Evolutionary conservation across 108 stramenopile genomes (phyloP), one percentile per base, ranked within the genome.

Genomic region (Cyclotella kingstonii): DNA sequence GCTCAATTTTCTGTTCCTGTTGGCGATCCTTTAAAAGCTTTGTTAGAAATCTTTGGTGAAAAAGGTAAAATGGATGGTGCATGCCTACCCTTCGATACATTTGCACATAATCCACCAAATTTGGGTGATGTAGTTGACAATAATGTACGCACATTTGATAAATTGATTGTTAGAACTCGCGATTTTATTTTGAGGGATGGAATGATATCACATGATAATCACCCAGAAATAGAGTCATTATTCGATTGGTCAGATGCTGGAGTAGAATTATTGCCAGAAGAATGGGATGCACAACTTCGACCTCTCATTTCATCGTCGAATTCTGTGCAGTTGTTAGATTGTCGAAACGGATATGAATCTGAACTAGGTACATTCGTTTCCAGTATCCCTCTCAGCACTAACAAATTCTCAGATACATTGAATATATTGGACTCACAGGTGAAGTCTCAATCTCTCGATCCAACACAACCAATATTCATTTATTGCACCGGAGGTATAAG

Each of bases 401-500:
- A 71, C 29, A 74, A 69, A 29, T 93, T 93, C 80, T 63, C 77
- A 1, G 84, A 93, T 42, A 78, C 77, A 0, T 93, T 87, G 87
- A 57, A 48, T 12, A 61, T 56, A 26, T 67, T 94, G 31, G 70
- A 83, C 40, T 50, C 49, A 4, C 18, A 56, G 45, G 68, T 86
- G 14, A 36, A 77, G 43, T 74, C 82, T 15, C 15, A 68, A 21
- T 42, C 63, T 21, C 65, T 76, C 10, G 78, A 87, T 39, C 73
- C 73, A 23, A 23, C 53, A 0, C 57, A 77, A 36, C 85, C 85
- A 25, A 62, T 90, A 31, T 64, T 74, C 31, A 90, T 86, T 54
- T 93, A 82, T 80, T 93, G 89, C 63, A 93, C 92, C 5, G 92
- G 89, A 14, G 92, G 92, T 10, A 93, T 93, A 53, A 85, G 92